phyloP scores from a whole-genome alignment of 345 rosid genomes.

The Raphanus raphanistrum region DNA sequence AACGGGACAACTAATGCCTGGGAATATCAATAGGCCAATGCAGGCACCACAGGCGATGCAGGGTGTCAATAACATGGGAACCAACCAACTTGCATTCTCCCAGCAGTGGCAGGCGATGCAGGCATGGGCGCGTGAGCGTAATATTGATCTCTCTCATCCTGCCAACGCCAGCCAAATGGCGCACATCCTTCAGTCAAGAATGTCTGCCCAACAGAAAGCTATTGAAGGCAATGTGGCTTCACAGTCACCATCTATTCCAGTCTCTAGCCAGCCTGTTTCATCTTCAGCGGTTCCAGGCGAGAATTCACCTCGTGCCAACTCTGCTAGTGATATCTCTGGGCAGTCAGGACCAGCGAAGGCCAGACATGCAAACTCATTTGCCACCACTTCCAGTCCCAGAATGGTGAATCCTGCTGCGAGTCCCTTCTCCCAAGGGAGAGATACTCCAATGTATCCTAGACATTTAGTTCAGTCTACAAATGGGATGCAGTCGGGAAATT shows the following conservation, averaged over 20 bases:
- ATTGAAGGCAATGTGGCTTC: constrained; percentile 54
- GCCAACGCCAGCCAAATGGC: constrained; percentile 84
- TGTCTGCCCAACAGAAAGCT: constrained; percentile 76
- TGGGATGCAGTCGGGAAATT: constrained; percentile 70
- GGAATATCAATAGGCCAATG: constrained; percentile 62
- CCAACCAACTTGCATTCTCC: constrained; percentile 67
- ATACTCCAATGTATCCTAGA: constrained; percentile 58
- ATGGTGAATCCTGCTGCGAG: constrained; percentile 49
- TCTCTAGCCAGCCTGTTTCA: constrained; percentile 68
- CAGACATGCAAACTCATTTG: constrained; percentile 60
- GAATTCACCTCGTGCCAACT: constrained; percentile 73
- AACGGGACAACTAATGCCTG: constrained; percentile 59
- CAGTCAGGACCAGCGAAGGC: constrained; percentile 75
- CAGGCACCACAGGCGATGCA: constrained; percentile 71
- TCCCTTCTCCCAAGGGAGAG: constrained; percentile 71
- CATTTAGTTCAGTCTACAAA: constrained; percentile 55
- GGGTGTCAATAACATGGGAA: constrained; percentile 54
- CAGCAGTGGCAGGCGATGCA: constrained; percentile 83
- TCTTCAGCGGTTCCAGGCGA: constrained; percentile 69
- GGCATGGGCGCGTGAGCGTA: constrained; percentile 84
- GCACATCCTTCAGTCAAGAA: constrained; percentile 81
- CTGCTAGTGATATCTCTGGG: constrained; percentile 74
- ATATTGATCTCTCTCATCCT: constrained; percentile 87
- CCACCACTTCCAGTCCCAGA: constrained; percentile 56
- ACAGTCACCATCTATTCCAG: constrained; percentile 57